Conservation (phyloP, 768 basidiomycete genomes). For the Cystofilobasidium ferigula region DNA sequence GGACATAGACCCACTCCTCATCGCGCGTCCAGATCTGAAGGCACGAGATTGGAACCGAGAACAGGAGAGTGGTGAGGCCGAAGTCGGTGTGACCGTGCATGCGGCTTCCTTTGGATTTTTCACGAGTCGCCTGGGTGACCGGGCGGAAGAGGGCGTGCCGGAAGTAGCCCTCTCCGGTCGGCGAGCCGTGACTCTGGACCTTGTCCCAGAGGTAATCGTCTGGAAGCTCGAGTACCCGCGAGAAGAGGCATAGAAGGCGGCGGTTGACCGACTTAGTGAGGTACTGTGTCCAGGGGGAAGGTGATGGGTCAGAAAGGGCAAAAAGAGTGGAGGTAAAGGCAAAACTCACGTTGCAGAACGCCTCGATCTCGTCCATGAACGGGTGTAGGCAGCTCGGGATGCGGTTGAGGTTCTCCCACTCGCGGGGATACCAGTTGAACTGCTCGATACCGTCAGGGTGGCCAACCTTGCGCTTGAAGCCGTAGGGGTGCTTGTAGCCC, state of each 20-base stretch:
- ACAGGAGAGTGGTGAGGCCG: slow-evolving; percentile 13
- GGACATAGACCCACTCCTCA: slow-evolving; percentile 30
- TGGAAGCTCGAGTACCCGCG: slow-evolving; percentile 25
- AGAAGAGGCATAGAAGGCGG: slow-evolving; percentile 27
- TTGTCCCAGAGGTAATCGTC: slow-evolving; percentile 26
- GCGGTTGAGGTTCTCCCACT: slow-evolving; percentile 1
- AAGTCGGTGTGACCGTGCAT: slow-evolving; percentile 28
- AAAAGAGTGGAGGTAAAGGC: neutral
- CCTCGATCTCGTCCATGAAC: slow-evolving; percentile 18
- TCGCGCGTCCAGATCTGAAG: slow-evolving; percentile 29
- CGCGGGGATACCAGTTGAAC: slow-evolving; percentile 9
- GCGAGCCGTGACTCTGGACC: slow-evolving; percentile 22
- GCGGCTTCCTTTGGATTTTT: slow-evolving; percentile 17
- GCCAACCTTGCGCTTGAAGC: slow-evolving; percentile 28
- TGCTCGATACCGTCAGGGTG: slow-evolving; percentile 29
- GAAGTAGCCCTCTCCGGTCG: slow-evolving; percentile 24
- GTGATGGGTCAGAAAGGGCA: neutral
- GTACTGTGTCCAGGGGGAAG: slow-evolving; percentile 7
- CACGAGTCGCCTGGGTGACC: slow-evolving; percentile 15
- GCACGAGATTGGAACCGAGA: slow-evolving; percentile 28
- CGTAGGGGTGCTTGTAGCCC: slow-evolving; percentile 32
- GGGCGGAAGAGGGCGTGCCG: slow-evolving; percentile 26
- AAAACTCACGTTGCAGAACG: slow-evolving; percentile 10
- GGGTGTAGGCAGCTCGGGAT: slow-evolving; percentile 11
- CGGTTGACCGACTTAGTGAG: slow-evolving; percentile 30